These are phyloP conservation scores for Neurospora hispaniola DNA, from an alignment of 495 filamentous ascomycete genomes.

Conservation along the genomic window DNA sequence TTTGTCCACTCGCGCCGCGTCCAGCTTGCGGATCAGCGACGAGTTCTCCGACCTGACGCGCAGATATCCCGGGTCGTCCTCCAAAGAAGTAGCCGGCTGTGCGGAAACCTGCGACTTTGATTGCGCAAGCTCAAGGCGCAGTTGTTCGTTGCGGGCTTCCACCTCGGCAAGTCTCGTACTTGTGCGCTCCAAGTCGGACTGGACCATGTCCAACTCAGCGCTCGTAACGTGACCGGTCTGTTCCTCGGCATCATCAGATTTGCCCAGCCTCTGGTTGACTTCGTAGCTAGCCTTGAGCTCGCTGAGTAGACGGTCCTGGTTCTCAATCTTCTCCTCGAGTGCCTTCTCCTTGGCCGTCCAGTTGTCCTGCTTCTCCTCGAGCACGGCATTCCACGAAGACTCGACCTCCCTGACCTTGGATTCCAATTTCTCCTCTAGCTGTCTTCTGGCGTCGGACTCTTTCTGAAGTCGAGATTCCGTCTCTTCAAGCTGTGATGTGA, in stretches of 20 bases:
- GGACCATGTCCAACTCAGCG: constrained; percentile 88
- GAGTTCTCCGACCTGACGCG: constrained; percentile 87
- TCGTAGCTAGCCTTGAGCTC: constrained; percentile 97
- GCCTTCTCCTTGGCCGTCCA: constrained; percentile 92
- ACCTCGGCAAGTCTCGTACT: constrained; percentile 80
- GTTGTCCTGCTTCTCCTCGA: constrained; percentile 90
- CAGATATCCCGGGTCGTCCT: constrained; percentile 83
- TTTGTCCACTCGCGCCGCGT: constrained; percentile 69
- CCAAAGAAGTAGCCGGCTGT: constrained; percentile 44
- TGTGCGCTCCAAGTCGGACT: constrained; percentile 82
- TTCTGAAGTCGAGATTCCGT: constrained; percentile 64
- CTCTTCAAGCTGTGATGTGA: constrained; percentile 90
- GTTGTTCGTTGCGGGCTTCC: constrained; percentile 87
- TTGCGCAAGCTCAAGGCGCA: constrained; percentile 82
- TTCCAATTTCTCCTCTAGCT: constrained; percentile 68
- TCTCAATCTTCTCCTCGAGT: constrained; percentile 86
- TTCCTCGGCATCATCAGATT: constrained; percentile 51
- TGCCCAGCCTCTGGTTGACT: constrained; percentile 80
- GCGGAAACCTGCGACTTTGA: constrained; percentile 62
- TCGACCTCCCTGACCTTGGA: constrained; percentile 76
- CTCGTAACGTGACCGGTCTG: constrained; percentile 56
- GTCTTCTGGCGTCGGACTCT: constrained; percentile 60
- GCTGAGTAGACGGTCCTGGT: constrained; percentile 82
- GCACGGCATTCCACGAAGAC: constrained; percentile 79
- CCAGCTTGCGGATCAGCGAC: constrained; percentile 74